Evolutionary conservation across 2,329 filamentous ascomycete species (phyloP), one percentile per base, ranked within the genome.

Genomic region (Thermomyces lanuginosus): DNA sequence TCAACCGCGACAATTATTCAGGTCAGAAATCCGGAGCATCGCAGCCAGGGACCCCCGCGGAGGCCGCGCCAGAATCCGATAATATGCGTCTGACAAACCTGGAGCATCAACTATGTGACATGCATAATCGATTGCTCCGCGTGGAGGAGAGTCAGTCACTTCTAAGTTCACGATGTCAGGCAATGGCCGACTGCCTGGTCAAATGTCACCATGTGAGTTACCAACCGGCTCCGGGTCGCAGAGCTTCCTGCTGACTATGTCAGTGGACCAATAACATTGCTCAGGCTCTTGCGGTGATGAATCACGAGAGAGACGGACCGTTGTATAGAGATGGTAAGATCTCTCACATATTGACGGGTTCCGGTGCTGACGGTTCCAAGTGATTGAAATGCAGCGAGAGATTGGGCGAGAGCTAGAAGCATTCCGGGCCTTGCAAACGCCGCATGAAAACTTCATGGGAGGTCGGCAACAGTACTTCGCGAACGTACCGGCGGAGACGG

Each of bases 1-100:
- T 93, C 13, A 83, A 95, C 48, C 72, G 86, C 40, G 89, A 95
- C 46, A 78, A 76, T 8, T 92, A 89, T 55, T 77, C 74, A 36
- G 69, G 69, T 32, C 73, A 78, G 33, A 92, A 92, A 47, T 63
- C 76, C 21, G 66, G 69, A 26, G 63, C 67, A 9, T 80, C 82
- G 13, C 82, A 89, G 42, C 76, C 81, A 6, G 80, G 80, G 8
- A 81, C 80, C n/a, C 78, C 84, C 1, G 72, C 79, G 13, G 83
- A 92, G 46, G 69, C 80, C 6, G 76, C 83, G 53, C 71, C 72
- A 20, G 86, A 95, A 42, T 72, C 72, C 8, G 22, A 27, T 8
- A 86, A 98, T 42, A 69, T 72, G 24, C 68, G 84, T 38, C 51
- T 93, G 30, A 64, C 69, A 37, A 68, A 66, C 37, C 59, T 95